Base-by-base conservation (phyloP, 495 filamentous ascomycete genomes). In the Penicillium flavigenum region DNA sequence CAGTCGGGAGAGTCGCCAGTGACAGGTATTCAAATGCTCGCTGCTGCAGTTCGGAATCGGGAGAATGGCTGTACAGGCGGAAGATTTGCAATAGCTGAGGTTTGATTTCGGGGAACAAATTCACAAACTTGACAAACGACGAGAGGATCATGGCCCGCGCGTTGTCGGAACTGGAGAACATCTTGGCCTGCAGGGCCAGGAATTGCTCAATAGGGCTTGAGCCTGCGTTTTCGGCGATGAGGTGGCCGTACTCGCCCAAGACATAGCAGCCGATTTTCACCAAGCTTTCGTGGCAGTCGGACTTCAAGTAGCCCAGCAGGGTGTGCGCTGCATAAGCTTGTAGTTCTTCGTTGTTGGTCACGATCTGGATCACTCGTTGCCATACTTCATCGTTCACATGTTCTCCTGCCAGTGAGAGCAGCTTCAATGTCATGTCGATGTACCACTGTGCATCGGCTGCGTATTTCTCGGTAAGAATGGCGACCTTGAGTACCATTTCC, bases 341-440 rank as follows among this genome's bases (percentile, higher is more conserved):
- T 39, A 98, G 79, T 71, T 96, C 92, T 68, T 99, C 95, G 73
- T 99, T 99, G 75, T 99, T 99, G 38, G 95, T 97, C 56, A 99
- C 92, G 63, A 99, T 98, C 72, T 98, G 95, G 60, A 96, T 97
- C 54, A 99, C 92, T 62, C 95, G 87, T 62, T 99, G 95, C 95
- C 95, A 99, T 24, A 99, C 95, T 75, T 99, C 95, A 53, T 99
- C 95, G 72, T 93, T 97, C 53, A 99, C 93, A 74, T 98, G 95
- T 64, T 99, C 95, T 58, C 95, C 95, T 10, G 95, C 95, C 81
- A 97, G 89, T 26, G 95, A 92, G 55, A 99, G 89, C 27, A 99
- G 83, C 50, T 93, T 89, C 60, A 99, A 76, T 4, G 94, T 96
- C 57, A 97, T 96, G 68, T 99, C 91, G 55, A 99, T 95, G 75